These are phyloP conservation scores for Penicillium coprophilum DNA, from an alignment of 495 filamentous ascomycete genomes.

Conservation along the genomic window DNA sequence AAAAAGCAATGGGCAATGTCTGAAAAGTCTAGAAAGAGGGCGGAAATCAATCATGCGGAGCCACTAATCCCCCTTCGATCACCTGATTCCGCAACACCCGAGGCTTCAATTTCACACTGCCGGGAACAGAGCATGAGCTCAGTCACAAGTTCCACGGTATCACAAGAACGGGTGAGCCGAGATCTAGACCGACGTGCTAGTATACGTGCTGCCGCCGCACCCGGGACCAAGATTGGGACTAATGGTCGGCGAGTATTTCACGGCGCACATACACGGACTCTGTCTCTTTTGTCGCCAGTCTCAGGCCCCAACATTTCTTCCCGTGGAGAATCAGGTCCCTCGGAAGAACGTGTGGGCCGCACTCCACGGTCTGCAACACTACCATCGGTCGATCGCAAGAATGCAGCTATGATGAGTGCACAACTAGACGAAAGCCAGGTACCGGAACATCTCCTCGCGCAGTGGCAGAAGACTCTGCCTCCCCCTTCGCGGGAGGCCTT, in stretches of 20 bases:
- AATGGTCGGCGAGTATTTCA: slow-evolving; percentile 62
- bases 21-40: slow-evolving; percentile 74
- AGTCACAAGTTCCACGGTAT: slow-evolving; percentile 32
- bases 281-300: slow-evolving; percentile 80
- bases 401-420: slow-evolving; percentile 19
- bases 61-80: slow-evolving; percentile 57
- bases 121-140: slow-evolving; percentile 36
- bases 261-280: slow-evolving; percentile 74
- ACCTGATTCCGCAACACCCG: slow-evolving; percentile 27
- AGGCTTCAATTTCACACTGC: slow-evolving; percentile 22
- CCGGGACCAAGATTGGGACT: slow-evolving; percentile 41
- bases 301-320: slow-evolving; percentile 15
- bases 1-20: slow-evolving; percentile 81
- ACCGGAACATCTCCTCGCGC: slow-evolving; percentile 36
- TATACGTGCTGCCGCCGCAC: slow-evolving; percentile 33
- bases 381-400: slow-evolving; percentile 44
- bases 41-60: slow-evolving; percentile 57
- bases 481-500: slow-evolving; percentile 55
- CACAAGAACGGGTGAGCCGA: slow-evolving; percentile 41
- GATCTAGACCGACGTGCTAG: slow-evolving; percentile 53
- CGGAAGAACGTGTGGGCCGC: slow-evolving; percentile 39
- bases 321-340: slow-evolving; percentile 8
- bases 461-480: slow-evolving; percentile 46
- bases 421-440: slow-evolving; percentile 28
- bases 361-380: slow-evolving; percentile 47